Conservation (phyloP, 202 grass and related monocot species). For the Panicum virgatum region DNA sequence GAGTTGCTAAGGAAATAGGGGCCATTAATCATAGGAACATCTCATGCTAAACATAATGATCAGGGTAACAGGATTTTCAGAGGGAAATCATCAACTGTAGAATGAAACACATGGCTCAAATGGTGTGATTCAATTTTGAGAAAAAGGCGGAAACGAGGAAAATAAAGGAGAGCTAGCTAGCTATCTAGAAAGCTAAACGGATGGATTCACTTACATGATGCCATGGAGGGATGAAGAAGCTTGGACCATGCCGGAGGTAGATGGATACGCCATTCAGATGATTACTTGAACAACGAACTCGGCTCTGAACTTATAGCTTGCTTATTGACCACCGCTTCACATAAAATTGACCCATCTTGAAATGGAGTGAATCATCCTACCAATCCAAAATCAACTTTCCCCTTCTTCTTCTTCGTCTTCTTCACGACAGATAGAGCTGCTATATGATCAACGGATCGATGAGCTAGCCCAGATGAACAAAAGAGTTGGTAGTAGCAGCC, state of each 20-base stretch:
- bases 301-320: slow-evolving; percentile 11
- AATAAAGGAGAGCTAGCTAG: neutral
- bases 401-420: neutral
- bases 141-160: neutral
- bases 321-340: slow-evolving; percentile 38
- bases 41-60: neutral
- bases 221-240: slow-evolving; percentile 46
- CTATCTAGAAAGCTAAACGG: neutral
- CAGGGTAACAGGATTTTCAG: slow-evolving; percentile 1
- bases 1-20: neutral
- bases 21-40: neutral
- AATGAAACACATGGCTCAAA: neutral
- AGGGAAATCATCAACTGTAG: neutral
- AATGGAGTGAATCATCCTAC: slow-evolving; percentile 16
- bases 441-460: slow-evolving; percentile 9
- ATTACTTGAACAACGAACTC: slow-evolving; percentile 22
- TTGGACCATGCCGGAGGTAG: slow-evolving; percentile 41
- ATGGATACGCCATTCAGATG: slow-evolving; percentile 45
- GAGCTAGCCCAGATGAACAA: neutral
- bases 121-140: neutral
- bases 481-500: neutral
- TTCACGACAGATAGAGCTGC: neutral
- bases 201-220: slow-evolving; percentile 33
- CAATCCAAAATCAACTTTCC: neutral
- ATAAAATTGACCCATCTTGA: neutral